Percentiles rank a stretch among this genome's conserved stretches.
These are phyloP conservation scores for Lachnellula hyalina DNA, from an alignment of 2,329 filamentous ascomycete genomes.

Conservation along the genomic window DNA sequence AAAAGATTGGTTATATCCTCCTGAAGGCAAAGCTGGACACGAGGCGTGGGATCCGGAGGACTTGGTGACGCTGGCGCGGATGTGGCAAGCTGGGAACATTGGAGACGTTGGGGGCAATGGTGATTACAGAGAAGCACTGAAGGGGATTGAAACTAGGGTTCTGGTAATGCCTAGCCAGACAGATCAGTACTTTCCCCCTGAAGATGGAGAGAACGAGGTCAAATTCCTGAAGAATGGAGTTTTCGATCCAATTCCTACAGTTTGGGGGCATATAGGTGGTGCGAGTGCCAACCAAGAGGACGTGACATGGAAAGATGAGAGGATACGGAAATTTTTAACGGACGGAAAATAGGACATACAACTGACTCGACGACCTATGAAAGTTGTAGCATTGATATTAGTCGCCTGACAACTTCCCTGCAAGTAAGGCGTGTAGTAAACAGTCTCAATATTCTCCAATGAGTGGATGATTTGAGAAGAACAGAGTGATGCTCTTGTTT, in stretches of 20 bases:
- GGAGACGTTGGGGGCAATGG: constrained; percentile 18
- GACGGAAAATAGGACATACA: neutral
- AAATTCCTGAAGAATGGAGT: constrained; percentile 25
- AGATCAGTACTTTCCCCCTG: constrained; percentile 58
- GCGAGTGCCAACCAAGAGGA: constrained; percentile 29
- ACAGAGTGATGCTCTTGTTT: too few species aligned
- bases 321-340: constrained; percentile 29
- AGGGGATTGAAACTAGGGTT: constrained; percentile 55
- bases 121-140: constrained; percentile 47
- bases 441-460: too few species aligned
- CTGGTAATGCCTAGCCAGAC: constrained; percentile 57
- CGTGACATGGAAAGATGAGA: constrained; percentile 30
- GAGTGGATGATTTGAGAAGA: too few species aligned
- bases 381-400: too few species aligned
- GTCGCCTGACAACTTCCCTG: too few species aligned
- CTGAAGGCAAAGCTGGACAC: constrained; percentile 30
- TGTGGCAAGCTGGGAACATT: constrained; percentile 43
- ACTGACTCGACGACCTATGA: too few species aligned
- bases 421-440: too few species aligned
- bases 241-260: constrained; percentile 32
- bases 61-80: constrained; percentile 36
- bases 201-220: constrained; percentile 33
- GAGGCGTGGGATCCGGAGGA: constrained; percentile 40
- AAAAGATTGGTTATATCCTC: constrained; percentile 32
- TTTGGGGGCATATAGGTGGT: constrained; percentile 36